phyloP scores from a whole-genome alignment of 192 early-diverging fungal genomes.

The Coemansia sp. region DNA sequence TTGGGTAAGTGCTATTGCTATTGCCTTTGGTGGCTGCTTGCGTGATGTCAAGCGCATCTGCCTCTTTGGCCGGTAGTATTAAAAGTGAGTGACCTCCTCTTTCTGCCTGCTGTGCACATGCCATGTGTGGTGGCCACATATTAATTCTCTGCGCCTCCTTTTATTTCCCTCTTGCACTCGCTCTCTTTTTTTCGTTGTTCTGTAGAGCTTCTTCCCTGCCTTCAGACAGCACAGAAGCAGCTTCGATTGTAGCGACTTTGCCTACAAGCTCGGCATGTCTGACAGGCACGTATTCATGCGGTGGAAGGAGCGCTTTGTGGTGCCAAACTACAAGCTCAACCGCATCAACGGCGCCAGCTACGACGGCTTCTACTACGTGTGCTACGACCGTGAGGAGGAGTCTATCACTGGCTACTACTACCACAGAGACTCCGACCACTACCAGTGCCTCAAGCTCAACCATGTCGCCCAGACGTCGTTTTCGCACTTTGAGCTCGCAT shows the following conservation, averaged over 20 bases:
- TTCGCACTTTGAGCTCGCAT: conserved; percentile 54
- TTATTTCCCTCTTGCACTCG: neutral
- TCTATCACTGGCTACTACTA: conserved; percentile 71
- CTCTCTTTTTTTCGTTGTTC: neutral
- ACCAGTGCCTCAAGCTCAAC: conserved; percentile 51
- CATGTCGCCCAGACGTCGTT: conserved; percentile 45
- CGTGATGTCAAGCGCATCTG: neutral
- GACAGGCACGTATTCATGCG: conserved; percentile 77
- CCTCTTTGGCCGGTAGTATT: too few relatives aligned
- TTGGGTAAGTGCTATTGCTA: conserved; percentile 53
- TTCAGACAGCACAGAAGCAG: conserved; percentile 40
- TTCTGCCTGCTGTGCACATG: neutral
- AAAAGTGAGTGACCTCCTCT: too few relatives aligned
- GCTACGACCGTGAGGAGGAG: conserved; percentile 64
- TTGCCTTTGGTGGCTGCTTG: neutral
- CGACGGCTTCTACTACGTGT: conserved; percentile 81
- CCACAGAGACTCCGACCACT: conserved; percentile 52
- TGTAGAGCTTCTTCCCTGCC: conserved; percentile 53
- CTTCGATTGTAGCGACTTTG: conserved; percentile 43
- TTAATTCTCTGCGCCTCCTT: conserved; percentile 2
- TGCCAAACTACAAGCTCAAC: conserved; percentile 76
- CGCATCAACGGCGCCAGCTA: conserved; percentile 73
- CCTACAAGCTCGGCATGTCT: conserved; percentile 50
- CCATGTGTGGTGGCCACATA: conserved; percentile 3
- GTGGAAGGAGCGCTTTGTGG: conserved; percentile 86